Evolutionary conservation across 2,329 filamentous ascomycete species (phyloP).

Genomic region (Ploettnerulaceae sp.): DNA sequence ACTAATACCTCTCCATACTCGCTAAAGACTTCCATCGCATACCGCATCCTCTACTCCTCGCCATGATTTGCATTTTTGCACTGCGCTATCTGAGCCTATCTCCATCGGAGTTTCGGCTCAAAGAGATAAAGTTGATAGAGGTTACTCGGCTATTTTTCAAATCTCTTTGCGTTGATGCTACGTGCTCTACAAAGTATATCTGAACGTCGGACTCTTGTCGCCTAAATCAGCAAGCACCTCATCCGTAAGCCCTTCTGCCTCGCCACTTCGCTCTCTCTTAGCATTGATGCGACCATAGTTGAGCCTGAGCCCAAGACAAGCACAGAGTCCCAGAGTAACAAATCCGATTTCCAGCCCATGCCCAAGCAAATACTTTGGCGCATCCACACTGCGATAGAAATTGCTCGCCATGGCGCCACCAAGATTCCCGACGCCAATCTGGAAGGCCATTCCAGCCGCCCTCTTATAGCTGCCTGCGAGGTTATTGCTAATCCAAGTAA

Average conservation of each 20-base stretch:
- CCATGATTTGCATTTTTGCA: too few species aligned
- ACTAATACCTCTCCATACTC: too few species aligned
- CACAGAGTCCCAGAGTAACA: conserved; percentile 42
- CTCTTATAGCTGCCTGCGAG: conserved; percentile 67
- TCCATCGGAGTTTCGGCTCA: too few species aligned
- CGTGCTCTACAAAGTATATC: conserved; percentile 36
- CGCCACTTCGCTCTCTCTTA: conserved; percentile 36
- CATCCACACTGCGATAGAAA: conserved; percentile 56
- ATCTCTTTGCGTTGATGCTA: too few species aligned
- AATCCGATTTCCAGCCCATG: conserved; percentile 55
- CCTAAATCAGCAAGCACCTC: conserved; percentile 46
- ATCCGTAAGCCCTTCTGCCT: conserved; percentile 36
- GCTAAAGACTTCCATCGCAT: too few species aligned
- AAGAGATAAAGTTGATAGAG: too few species aligned
- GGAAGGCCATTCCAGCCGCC: conserved; percentile 63
- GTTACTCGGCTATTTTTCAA: too few species aligned
- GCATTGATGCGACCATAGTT: conserved; percentile 44
- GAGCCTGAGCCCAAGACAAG: conserved; percentile 41
- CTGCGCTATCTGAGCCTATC: too few species aligned
- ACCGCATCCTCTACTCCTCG: too few species aligned
- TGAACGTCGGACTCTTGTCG: conserved; percentile 47
- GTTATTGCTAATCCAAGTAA: conserved; percentile 69
- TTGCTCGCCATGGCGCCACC: conserved; percentile 67
- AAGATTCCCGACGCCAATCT: conserved; percentile 66
- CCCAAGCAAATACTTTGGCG: conserved; percentile 59